Evolutionary conservation across 352 stramenopile species (phyloP), one percentile per base, ranked within the genome.

Genomic region (Phytophthora ohioensis): DNA sequence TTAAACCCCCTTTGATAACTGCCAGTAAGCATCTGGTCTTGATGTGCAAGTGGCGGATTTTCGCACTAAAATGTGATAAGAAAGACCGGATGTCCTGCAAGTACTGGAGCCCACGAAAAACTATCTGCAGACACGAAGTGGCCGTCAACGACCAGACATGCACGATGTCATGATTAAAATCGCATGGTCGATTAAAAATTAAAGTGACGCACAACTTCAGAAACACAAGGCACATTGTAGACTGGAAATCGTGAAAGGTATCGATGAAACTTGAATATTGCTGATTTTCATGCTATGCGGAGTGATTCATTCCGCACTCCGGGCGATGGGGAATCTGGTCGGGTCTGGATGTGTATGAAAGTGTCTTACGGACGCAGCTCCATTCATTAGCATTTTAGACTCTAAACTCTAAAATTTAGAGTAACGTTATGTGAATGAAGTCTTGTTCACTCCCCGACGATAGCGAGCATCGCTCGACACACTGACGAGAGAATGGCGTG

Each of bases 11-110:
- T 27, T 36, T 51, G 58, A 53, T 58, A 47, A 66, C 57, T 65
- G 61, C 17, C 49, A 62, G 27, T 15, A 45, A 57, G 52, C 62
- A 64, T 63, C 62, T 69, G 62, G 36, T 69, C 62, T 64, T 58
- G 62, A 69, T 64, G 27, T 64, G 62, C 43, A 62, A 53, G 4
- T 46, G 13, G 17, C 36, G 49, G 57, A 35, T 57, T 57, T 54
- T 61, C 12, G 35, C 15, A 35, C 11, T 35, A 15, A 52, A 35
- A 43, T 3, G 31, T 34, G 55, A 66, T 57, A 57, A 66, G 58
- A 66, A 57, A 66, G 47, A 59, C 30, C 58, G 31, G 3, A 39
- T 56, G 45, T 31, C 13, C 38, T 47, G 47, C 7, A n/a, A 39
- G 21, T 6, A 34, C n/a, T 61, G 54, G 38, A 42, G 38, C 1